Percentiles rank a stretch among this genome's conserved stretches.
These are phyloP conservation scores for Phytophthora sp. DNA, from an alignment of 352 stramenopile genomes.

Conservation along the genomic window DNA sequence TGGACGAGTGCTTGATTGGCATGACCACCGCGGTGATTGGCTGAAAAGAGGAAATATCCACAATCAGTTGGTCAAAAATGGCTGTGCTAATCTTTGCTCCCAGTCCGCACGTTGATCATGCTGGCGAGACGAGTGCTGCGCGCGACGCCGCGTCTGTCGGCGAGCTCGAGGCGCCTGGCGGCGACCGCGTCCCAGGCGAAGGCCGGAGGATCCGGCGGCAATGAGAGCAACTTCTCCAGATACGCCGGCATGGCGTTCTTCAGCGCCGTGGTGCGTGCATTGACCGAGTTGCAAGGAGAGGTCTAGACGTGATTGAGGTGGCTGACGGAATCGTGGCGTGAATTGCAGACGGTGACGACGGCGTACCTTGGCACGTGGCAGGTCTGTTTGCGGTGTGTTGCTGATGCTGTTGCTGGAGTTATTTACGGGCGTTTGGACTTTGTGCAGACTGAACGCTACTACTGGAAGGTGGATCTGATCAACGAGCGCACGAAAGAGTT, in stretches of 20 bases:
- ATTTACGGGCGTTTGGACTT: slow-evolving; percentile 1
- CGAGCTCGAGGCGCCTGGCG: slow-evolving; percentile 31
- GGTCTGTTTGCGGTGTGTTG: slow-evolving; percentile 58
- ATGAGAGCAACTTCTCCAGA: slow-evolving; percentile 77
- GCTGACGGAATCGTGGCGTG: not conserved
- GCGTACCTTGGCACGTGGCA: slow-evolving; percentile 84
- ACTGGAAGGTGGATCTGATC: slow-evolving; percentile 90
- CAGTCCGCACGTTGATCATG: slow-evolving; percentile 20
- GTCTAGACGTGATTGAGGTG: too few species aligned
- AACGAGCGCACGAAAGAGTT: slow-evolving; percentile 85
- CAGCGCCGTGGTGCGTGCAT: slow-evolving; percentile 66
- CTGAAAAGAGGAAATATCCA: slow-evolving; percentile 1
- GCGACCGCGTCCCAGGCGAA: slow-evolving; percentile 31
- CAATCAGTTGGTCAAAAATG: slow-evolving; percentile 12
- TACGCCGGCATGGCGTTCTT: slow-evolving; percentile 89
- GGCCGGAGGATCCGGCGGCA: not conserved
- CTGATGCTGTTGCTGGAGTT: not conserved
- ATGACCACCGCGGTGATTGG: slow-evolving; percentile 9
- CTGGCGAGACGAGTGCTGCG: slow-evolving; percentile 23
- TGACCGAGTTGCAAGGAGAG: not conserved
- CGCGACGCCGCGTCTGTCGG: slow-evolving; percentile 19
- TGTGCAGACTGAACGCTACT: slow-evolving; percentile 84
- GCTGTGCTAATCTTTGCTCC: not conserved
- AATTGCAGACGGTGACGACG: slow-evolving; percentile 65
- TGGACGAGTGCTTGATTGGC: slow-evolving; percentile 5